phyloP scores from a whole-genome alignment of 176 grass and related monocot genomes.

The Rhynchospora tenuis region DNA sequence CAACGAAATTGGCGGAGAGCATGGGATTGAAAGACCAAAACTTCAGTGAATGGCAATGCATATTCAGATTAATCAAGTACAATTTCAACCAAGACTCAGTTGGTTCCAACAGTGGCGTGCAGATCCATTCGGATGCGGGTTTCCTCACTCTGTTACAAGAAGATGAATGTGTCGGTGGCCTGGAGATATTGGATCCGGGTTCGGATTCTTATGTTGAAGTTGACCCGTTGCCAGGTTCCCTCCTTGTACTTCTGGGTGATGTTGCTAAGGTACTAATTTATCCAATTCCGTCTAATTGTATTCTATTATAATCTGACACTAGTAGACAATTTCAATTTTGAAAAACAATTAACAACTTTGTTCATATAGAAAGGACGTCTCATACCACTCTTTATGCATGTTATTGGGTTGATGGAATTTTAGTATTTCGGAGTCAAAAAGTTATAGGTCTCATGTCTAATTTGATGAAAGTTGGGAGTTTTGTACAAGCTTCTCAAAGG shows the following conservation, averaged over 20 bases:
- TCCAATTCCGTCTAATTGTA: not conserved
- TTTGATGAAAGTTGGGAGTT: not conserved
- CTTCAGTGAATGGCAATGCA: constrained; percentile 64
- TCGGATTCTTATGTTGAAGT: constrained; percentile 38
- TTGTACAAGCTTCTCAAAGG: not conserved
- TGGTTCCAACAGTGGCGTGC: constrained; percentile 47
- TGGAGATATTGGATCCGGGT: constrained; percentile 56
- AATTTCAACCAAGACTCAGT: constrained; percentile 56
- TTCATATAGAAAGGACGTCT: not conserved
- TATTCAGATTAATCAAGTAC: constrained; percentile 79
- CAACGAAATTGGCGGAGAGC: constrained; percentile 48
- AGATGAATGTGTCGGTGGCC: constrained; percentile 70
- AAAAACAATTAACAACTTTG: not conserved
- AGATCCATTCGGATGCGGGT: constrained; percentile 65
- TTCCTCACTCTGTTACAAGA: constrained; percentile 86
- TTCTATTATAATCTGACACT: not conserved
- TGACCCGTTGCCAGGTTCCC: constrained; percentile 35
- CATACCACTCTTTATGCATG: not conserved
- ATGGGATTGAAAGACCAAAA: constrained; percentile 35
- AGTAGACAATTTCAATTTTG: not conserved
- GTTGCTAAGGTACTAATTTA: constrained; percentile 46
- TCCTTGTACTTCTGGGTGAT: constrained; percentile 76
- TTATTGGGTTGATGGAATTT: too few relatives aligned
- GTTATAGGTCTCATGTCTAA: not conserved
- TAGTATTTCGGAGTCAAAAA: too few relatives aligned